Evolutionary conservation across 2,329 filamentous ascomycete genomes (phyloP).

Genomic region (Epichloe bromicola): DNA sequence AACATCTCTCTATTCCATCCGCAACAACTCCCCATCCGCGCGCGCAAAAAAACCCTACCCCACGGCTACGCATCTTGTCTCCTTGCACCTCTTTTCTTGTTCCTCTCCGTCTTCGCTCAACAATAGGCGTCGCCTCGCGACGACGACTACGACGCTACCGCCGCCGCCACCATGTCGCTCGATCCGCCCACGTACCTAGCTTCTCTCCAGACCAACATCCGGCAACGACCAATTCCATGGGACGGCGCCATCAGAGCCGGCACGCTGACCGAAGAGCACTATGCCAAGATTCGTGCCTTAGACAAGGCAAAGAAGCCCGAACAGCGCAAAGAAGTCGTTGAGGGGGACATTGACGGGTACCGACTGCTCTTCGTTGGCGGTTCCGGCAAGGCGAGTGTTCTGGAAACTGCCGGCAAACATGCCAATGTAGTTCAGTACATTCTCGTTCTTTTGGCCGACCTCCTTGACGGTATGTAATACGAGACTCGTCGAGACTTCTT

Average conservation of each 20-base stretch:
- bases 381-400: constrained; percentile 54
- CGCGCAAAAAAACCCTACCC: not conserved
- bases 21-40: not conserved
- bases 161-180: constrained; percentile 56
- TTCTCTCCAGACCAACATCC: constrained; percentile 93
- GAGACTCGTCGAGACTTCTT: not conserved
- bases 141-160: constrained; percentile 4
- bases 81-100: not conserved
- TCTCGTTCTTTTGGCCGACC: constrained; percentile 73
- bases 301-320: constrained; percentile 86
- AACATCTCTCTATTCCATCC: not conserved
- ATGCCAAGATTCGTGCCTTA: constrained; percentile 90
- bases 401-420: constrained; percentile 76
- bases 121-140: constrained; percentile 7
- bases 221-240: constrained; percentile 91
- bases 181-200: constrained; percentile 76
- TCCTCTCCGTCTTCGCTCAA: not conserved
- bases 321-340: constrained; percentile 70
- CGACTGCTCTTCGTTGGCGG: constrained; percentile 66
- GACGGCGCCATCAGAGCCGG: constrained; percentile 89
- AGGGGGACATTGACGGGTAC: constrained; percentile 69
- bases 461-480: constrained; percentile 60
- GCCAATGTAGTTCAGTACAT: constrained; percentile 91
- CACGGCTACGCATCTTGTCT: not conserved
- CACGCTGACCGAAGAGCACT: constrained; percentile 85